Conservation (phyloP, 345 rosid genomes). For the Eucalyptus marginata region DNA sequence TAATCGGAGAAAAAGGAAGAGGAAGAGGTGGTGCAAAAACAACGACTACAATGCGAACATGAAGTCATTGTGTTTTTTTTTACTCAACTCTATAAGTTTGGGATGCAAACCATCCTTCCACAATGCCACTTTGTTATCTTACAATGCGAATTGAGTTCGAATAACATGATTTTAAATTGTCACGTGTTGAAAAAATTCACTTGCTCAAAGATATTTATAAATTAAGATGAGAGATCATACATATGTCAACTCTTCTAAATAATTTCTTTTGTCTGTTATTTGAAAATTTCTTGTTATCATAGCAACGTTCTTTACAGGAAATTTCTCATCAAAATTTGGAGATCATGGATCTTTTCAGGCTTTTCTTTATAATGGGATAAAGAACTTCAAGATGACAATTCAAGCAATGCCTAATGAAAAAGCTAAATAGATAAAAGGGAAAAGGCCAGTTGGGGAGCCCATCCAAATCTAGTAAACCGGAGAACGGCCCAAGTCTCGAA, state of each 20-base stretch:
- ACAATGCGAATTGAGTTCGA: neutral
- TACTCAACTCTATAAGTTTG: neutral
- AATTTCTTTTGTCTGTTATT: neutral
- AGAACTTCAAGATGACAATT: neutral
- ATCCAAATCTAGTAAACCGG: neutral
- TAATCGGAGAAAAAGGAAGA: neutral
- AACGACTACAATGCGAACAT: neutral
- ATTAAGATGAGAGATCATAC: neutral
- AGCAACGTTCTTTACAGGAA: neutral
- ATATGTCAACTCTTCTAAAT: neutral
- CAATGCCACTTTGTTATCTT: neutral
- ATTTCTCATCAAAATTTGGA: neutral
- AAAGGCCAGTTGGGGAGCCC: neutral
- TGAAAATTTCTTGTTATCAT: neutral
- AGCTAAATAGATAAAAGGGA: neutral
- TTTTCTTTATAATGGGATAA: neutral
- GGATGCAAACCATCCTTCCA: neutral
- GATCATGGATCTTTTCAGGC: neutral
- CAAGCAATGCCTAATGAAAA: neutral
- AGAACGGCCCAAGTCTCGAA: neutral
- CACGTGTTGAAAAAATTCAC: neutral
- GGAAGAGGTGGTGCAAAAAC: neutral
- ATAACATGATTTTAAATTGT: neutral
- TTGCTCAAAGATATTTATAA: neutral
- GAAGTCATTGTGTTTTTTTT: neutral